Evolutionary conservation across 2,329 filamentous ascomycete species (phyloP).

Genomic region (Neonectria neomacrospora): DNA sequence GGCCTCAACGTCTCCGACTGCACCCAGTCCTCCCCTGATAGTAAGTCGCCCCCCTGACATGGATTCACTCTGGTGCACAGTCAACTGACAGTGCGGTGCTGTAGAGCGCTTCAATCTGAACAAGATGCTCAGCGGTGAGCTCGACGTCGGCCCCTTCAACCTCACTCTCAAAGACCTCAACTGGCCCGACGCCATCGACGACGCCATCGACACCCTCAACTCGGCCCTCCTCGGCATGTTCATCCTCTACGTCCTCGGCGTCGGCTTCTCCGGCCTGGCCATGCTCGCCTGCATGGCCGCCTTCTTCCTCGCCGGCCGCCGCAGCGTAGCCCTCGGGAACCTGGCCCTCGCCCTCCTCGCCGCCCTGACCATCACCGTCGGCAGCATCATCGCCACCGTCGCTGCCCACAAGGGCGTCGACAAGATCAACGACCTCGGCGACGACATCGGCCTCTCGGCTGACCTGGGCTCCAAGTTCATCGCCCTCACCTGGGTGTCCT

Average conservation of each 20-base stretch:
- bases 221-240: constrained; percentile 59
- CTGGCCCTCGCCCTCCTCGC: constrained; percentile 51
- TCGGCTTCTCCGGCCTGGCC: constrained; percentile 55
- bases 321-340: constrained; percentile 50
- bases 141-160: constrained; percentile 57
- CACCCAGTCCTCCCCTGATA: constrained; percentile 52
- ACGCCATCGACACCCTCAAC: constrained; percentile 62
- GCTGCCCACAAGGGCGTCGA: constrained; percentile 54
- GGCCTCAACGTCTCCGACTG: constrained; percentile 59
- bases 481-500: constrained; percentile 59
- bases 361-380: constrained; percentile 52
- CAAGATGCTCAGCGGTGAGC: constrained; percentile 57
- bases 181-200: constrained; percentile 57
- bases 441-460: constrained; percentile 58
- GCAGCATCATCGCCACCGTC: constrained; percentile 57
- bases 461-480: constrained; percentile 57
- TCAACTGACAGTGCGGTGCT: constrained; percentile 12
- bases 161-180: constrained; percentile 59
- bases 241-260: constrained; percentile 59
- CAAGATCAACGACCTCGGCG: constrained; percentile 56
- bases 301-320: constrained; percentile 47
- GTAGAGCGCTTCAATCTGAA: constrained; percentile 59
- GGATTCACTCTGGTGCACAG: background rate
- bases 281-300: constrained; percentile 54
- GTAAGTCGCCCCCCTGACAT: constrained; percentile 43